Evolutionary conservation across 192 early-diverging fungal species (phyloP).

Genomic region (Jimgerdemannia lactiflua): DNA sequence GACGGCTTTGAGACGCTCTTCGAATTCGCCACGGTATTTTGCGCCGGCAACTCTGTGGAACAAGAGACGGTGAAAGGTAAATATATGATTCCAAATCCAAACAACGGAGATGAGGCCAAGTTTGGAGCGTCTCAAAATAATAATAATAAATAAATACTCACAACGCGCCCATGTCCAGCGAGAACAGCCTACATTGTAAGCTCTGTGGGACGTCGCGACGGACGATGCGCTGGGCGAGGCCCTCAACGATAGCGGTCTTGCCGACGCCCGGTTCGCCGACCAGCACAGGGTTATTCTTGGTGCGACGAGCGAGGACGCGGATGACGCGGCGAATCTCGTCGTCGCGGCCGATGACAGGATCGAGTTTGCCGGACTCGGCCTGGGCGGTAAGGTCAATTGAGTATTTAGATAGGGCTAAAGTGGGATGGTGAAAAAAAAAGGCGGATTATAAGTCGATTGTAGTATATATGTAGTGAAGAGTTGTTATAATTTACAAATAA

Average conservation of each 20-base stretch:
- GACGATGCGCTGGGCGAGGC: constrained; percentile 93
- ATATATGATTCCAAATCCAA: neutral
- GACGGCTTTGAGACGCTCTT: constrained; percentile 95
- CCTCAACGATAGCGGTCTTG: constrained; percentile 90
- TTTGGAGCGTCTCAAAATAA: neutral
- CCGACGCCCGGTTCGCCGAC: constrained; percentile 81
- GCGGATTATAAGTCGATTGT: too few relatives aligned
- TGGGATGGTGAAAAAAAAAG: neutral
- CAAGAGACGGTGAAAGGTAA: constrained; percentile 3
- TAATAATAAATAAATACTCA: constrained; percentile 18
- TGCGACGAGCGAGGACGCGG: constrained; percentile 79
- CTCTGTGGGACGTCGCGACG: constrained; percentile 88
- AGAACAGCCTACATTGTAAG: constrained; percentile 79
- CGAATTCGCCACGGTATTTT: constrained; percentile 98
- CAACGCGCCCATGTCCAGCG: constrained; percentile 95
- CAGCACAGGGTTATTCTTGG: constrained; percentile 77
- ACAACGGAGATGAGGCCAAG: too few relatives aligned
- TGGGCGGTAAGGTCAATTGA: constrained; percentile 83
- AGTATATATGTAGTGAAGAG: neutral
- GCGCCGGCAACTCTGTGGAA: constrained; percentile 75
- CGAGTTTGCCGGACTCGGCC: constrained; percentile 88
- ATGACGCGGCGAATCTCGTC: constrained; percentile 96
- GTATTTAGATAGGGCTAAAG: constrained; percentile 84
- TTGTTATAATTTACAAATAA: neutral
- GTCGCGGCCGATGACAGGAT: constrained; percentile 96